Evolutionary conservation across 2,329 filamentous ascomycete genomes (phyloP).

Genomic region (Colletotrichum cordylinicola): DNA sequence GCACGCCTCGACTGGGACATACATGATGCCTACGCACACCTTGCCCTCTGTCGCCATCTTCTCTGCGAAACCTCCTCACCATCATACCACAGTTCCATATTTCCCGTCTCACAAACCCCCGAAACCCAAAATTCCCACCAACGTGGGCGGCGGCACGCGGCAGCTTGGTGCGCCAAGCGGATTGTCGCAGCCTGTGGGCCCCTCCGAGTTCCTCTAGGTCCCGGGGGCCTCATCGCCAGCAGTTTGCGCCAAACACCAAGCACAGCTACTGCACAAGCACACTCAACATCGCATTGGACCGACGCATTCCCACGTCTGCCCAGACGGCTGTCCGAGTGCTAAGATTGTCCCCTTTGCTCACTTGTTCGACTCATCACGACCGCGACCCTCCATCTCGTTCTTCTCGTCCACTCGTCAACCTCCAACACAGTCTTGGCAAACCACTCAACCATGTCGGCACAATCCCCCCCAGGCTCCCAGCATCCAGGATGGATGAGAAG

Average conservation of each 20-base stretch:
- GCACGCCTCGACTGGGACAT: background rate
- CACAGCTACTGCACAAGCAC: background rate
- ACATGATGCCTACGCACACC: background rate
- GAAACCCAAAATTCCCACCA: background rate
- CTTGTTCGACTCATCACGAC: constrained; percentile 4
- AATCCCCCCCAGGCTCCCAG: background rate
- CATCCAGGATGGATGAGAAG: background rate
- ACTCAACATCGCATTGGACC: background rate
- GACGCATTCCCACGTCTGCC: constrained; percentile 19
- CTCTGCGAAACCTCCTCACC: background rate
- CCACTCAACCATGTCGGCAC: background rate
- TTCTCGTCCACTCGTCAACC: constrained; percentile 8
- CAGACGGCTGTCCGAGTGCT: constrained; percentile 12
- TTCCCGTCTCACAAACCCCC: constrained; percentile 1
- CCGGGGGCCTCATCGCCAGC: background rate
- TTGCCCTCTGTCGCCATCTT: background rate
- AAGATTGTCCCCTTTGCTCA: background rate
- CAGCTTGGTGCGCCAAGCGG: constrained; percentile 11
- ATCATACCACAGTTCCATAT: constrained; percentile 1
- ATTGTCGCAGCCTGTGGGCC: background rate
- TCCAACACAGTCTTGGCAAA: constrained; percentile 16
- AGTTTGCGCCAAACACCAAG: background rate
- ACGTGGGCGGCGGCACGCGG: constrained; percentile 4
- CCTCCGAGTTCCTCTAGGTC: background rate
- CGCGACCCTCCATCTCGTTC: constrained; percentile 2